Evolutionary conservation across 2,329 filamentous ascomycete genomes (phyloP).

Genomic region (Hymenoscyphus scutula): DNA sequence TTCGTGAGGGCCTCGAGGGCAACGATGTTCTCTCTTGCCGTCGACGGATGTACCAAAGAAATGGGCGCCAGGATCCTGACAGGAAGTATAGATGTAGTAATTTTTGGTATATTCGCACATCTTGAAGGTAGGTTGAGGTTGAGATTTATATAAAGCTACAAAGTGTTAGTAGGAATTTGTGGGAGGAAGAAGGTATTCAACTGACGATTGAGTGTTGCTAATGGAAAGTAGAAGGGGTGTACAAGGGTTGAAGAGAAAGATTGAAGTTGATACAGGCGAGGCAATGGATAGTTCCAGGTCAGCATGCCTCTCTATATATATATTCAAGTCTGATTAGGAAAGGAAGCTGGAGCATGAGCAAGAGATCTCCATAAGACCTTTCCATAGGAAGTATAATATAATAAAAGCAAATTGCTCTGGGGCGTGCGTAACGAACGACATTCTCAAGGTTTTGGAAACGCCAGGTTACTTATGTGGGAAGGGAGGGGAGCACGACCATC

Average conservation of each 20-base stretch:
- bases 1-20: conserved; percentile 66
- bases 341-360: conserved; percentile 8
- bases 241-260: conserved; percentile 9
- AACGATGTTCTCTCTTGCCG: conserved; percentile 58
- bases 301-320: conserved; percentile 23
- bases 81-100: conserved; percentile 74
- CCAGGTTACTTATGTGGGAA: conserved; percentile 29
- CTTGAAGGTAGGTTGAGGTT: conserved; percentile 19
- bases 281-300: not conserved
- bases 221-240: not conserved
- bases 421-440: conserved; percentile 19
- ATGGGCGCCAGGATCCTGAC: conserved; percentile 65
- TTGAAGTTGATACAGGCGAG: not conserved
- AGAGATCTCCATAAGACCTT: conserved; percentile 13
- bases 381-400: conserved; percentile 20
- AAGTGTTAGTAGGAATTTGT: not conserved
- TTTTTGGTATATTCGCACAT: conserved; percentile 68
- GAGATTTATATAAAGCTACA: not conserved
- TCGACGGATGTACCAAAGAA: conserved; percentile 70
- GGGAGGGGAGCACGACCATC: conserved; percentile 7
- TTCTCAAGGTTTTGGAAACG: conserved; percentile 16
- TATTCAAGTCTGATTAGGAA: too few species aligned
- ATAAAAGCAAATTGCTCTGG: conserved; percentile 26
- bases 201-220: not conserved
- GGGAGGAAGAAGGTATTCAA: not conserved